These are phyloP conservation scores for Piper longum DNA, from an alignment of 164 flowering plant genomes.

Conservation along the genomic window DNA sequence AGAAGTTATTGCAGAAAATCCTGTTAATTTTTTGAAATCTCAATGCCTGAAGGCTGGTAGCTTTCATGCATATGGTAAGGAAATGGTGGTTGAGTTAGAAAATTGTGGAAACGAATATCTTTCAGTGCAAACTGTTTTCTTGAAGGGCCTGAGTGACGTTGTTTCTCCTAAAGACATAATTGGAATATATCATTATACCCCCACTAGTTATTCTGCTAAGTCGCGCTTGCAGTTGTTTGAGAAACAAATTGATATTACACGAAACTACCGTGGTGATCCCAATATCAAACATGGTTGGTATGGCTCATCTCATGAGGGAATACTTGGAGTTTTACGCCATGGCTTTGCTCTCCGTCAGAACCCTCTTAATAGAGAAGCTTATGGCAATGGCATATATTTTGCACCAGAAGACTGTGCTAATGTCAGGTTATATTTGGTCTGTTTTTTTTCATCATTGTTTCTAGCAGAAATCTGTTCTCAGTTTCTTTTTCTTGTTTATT, in stretches of 20 bases:
- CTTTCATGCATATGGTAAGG: slow-evolving; percentile 1
- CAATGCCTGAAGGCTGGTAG: neutral
- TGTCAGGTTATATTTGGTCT: slow-evolving; percentile 5
- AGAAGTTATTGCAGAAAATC: slow-evolving; percentile 8
- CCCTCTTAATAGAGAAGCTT: slow-evolving; percentile 4
- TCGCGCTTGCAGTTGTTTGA: slow-evolving; percentile 10
- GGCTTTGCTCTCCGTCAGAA: slow-evolving; percentile 8
- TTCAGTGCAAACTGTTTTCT: slow-evolving; percentile 4
- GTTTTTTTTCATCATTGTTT: no score
- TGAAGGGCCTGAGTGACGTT: slow-evolving; percentile 4
- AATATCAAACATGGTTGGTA: slow-evolving; percentile 18
- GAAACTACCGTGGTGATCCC: slow-evolving; percentile 15
- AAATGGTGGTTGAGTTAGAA: slow-evolving; percentile 5
- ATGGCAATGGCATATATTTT: slow-evolving; percentile 15
- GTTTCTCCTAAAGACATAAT: slow-evolving; percentile 4
- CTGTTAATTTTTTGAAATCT: neutral
- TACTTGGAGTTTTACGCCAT: slow-evolving; percentile 9
- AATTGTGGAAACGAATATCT: slow-evolving; percentile 4
- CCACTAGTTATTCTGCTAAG: slow-evolving; percentile 6
- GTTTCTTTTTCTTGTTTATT: no score
- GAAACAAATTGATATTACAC: slow-evolving; percentile 11
- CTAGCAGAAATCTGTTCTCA: no score
- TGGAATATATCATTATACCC: slow-evolving; percentile 8
- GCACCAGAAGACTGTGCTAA: slow-evolving; percentile 6
- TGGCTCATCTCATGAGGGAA: slow-evolving; percentile 9